Evolutionary conservation across 163 green algal genomes (phyloP), one percentile per base, ranked within the genome.

Genomic region (Scenedesmus sp.): DNA sequence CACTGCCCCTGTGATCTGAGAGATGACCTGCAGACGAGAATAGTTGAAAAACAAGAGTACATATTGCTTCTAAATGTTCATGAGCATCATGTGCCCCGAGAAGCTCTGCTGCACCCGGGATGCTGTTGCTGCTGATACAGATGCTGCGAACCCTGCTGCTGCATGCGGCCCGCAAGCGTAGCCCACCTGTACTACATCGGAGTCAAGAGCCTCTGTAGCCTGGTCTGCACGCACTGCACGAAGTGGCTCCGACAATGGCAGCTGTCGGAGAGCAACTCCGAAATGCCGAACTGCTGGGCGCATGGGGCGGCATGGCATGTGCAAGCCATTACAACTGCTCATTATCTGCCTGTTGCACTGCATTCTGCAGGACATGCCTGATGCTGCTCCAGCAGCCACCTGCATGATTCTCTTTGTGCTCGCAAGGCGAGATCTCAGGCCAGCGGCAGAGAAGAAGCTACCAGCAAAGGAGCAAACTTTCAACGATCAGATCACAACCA

Each of bases 1-100:
- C 2, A 94, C 93, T 15, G 76, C 34, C 15, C 81, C 62, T 3
- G 93, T 96, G 66, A 98, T 92, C 54, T 96, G 93, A 3, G 96
- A 88, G 59, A 98, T 98, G n/a, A 94, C 64, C 73, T 97, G 91
- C 73, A 97, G 87, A 34, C 66, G 52, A 16, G 12, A 0, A 9
- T 18, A 64, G 59, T 13, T 34, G 2, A 79, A 23, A 52, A 13
- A 5, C 1, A 52, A 64, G 59, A 64, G 59, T 10, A 64, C 59
- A 64, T 64, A 15, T 10, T 64, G 59, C 59, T 64, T 18, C 62
- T 16, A 18, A 23, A 12, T 70, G 62, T 70, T 12, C 62, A 18
- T 12, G 12, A 70, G 62, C 12, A 70, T 4, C 16, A 16, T 18
- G 2, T 76, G 66, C 9, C 2, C 26, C 16, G 16, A 76, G 13